Conservation (phyloP, 2,329 filamentous ascomycete species). For the Ophiostoma fasciatum region DNA sequence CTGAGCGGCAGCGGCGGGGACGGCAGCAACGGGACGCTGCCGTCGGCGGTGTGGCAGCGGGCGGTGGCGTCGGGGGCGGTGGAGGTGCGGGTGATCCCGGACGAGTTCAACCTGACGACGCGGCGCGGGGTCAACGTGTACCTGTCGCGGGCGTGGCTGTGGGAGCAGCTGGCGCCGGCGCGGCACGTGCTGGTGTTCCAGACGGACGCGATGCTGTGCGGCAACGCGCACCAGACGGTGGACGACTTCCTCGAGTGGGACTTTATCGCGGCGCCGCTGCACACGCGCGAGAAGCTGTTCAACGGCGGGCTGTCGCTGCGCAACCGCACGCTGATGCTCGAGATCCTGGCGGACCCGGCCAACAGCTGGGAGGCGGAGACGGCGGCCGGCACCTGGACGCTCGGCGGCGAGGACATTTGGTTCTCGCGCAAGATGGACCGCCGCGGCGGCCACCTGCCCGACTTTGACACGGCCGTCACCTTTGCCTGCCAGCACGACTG, state of each 20-base stretch:
- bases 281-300: conserved; percentile 13
- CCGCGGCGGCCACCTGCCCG: conserved; percentile 11
- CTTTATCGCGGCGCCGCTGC: conserved; percentile 21
- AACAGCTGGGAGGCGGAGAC: conserved; percentile 23
- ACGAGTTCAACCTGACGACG: conserved; percentile 19
- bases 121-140: conserved; percentile 22
- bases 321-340: conserved; percentile 21
- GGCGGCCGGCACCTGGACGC: conserved; percentile 12
- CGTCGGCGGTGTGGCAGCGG: conserved; percentile 21
- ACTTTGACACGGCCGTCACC: conserved; percentile 6
- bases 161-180: conserved; percentile 21
- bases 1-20: conserved; percentile 6
- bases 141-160: conserved; percentile 21
- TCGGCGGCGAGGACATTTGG: conserved; percentile 16
- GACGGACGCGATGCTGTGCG: conserved; percentile 23
- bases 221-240: conserved; percentile 14
- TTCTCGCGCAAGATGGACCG: conserved; percentile 13
- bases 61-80: conserved; percentile 20
- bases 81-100: conserved; percentile 24
- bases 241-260: conserved; percentile 24
- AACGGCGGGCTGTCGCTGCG: conserved; percentile 24
- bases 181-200: conserved; percentile 24
- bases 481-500: conserved; percentile 14
- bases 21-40: conserved; percentile 2
- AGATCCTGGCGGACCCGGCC: conserved; percentile 26